Evolutionary conservation across 139 green algal species (phyloP), one percentile per base, ranked within the genome.

Genomic region (Chlorella vulgaris): DNA sequence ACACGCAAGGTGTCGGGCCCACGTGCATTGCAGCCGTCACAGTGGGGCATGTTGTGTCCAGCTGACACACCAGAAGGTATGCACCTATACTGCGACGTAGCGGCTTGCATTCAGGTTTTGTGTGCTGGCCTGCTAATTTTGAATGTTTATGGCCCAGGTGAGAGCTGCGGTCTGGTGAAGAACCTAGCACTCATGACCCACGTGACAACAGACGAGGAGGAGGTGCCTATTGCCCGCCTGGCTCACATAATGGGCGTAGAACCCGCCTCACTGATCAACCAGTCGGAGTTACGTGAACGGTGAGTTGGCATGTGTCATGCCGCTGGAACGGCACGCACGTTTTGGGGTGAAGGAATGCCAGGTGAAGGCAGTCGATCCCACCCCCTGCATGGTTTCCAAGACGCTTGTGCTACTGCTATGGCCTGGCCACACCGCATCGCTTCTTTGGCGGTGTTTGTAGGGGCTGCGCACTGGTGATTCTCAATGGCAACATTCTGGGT

Each of bases 111-210:
- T 55, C 13, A 15, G 47, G 47, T n/a, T n/a, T n/a, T n/a, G n/a
- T 55, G 47, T 24, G 47, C 47, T 24, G 10, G 47, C 47, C 47
- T 55, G 47, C 47, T 55, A 55, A 55, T 24, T 15, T 55, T 55
- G 47, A 10, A 55, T 55, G 13, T 55, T 24, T 55, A n/a, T n/a
- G 0, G 35, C 67, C 28, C 62, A 86, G 85, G 92, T 0, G 96
- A 99, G 89, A 91, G 83, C 55, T 99, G 96, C 85, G 97, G 97
- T 6, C 92, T 99, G 69, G 96, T 99, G 19, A 99, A 99, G 87
- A 99, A 99, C 89, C 91, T 99, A 78, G 97, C 97, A 55, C 92
- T 99, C 39, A 98, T 99, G 94, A 99, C 97, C 26, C 97, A 99
- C 83, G 93, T 99, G 73, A 99, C 97, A 4, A 99, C 93, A 4